Conservation (phyloP, 768 basidiomycete species). For the Serendipita indica region DNA sequence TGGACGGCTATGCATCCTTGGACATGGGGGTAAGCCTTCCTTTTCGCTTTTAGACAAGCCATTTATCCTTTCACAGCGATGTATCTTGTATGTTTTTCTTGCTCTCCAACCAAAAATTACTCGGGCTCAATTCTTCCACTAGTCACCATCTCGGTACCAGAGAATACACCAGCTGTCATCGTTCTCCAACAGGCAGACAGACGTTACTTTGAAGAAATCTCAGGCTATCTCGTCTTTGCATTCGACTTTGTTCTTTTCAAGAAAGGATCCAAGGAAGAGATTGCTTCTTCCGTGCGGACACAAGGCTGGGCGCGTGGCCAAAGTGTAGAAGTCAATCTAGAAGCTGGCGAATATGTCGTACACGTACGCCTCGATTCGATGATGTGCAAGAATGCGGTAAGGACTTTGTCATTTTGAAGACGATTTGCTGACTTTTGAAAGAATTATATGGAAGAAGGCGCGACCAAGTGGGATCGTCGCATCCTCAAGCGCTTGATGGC, state of each 20-base stretch:
- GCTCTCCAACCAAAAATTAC: not conserved
- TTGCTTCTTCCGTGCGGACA: conserved; percentile 16
- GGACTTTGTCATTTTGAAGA: not conserved
- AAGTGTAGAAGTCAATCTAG: conserved; percentile 17
- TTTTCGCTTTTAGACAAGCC: conserved; percentile 42
- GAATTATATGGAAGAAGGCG: not conserved
- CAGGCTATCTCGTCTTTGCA: conserved; percentile 31
- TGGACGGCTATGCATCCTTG: not conserved
- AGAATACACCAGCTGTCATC: conserved; percentile 30
- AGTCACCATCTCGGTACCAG: conserved; percentile 35
- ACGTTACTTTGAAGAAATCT: conserved; percentile 35
- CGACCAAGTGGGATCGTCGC: not conserved
- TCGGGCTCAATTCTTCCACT: not conserved
- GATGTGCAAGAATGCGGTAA: not conserved
- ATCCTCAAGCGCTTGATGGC: not conserved
- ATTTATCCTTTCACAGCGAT: conserved; percentile 39
- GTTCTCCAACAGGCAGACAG: conserved; percentile 38
- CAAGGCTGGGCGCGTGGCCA: conserved; percentile 19
- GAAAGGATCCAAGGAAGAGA: conserved; percentile 27
- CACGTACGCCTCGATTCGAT: conserved; percentile 17
- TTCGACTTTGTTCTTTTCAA: conserved; percentile 39
- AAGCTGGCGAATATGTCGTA: conserved; percentile 23
- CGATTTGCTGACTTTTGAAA: not conserved
- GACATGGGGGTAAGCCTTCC: too few relatives aligned
- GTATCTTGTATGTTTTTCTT: conserved; percentile 31